phyloP scores from a whole-genome alignment of 208 protist species.

The Phytomonas sp. region DNA sequence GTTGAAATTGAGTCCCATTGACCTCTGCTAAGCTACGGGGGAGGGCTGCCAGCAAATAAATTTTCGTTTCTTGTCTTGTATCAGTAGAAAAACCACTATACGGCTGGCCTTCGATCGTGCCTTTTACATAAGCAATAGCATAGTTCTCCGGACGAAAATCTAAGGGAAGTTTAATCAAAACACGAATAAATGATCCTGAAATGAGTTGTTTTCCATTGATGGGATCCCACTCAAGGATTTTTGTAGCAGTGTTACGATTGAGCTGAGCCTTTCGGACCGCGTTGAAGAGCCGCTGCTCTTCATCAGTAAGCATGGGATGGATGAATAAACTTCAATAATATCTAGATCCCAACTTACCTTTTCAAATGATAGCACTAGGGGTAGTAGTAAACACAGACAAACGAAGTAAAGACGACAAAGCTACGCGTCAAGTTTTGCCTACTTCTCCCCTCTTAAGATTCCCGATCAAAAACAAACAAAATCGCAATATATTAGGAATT shows the following conservation, averaged over 20 bases:
- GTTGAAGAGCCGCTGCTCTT: conserved; percentile 44
- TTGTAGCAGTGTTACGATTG: conserved; percentile 60
- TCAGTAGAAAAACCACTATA: conserved; percentile 70
- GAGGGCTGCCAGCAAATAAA: conserved; percentile 49
- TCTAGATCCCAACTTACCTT: no score
- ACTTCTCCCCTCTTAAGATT: no score
- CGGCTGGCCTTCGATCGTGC: conserved; percentile 31
- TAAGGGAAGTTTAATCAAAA: conserved; percentile 52
- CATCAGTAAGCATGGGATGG: conserved; percentile 27
- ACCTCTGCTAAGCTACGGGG: conserved; percentile 35
- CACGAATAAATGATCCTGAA: conserved; percentile 55
- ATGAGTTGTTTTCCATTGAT: conserved; percentile 21
- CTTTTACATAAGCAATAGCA: conserved; percentile 44
- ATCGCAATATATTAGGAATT: no score
- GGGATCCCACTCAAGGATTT: conserved; percentile 29
- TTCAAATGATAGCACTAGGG: no score
- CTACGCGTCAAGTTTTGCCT: no score
- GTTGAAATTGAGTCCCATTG: conserved; percentile 69
- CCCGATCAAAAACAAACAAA: no score
- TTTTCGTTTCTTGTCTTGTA: conserved; percentile 27
- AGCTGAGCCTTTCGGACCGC: conserved; percentile 49
- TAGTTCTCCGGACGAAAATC: conserved; percentile 43
- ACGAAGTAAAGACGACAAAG: no score
- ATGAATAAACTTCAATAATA: no score
- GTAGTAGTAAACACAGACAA: no score